Percentiles rank a stretch among this genome's conserved stretches.
phyloP scores from a whole-genome alignment of 805 yeast species.

The Ogataea wickerhamii region DNA sequence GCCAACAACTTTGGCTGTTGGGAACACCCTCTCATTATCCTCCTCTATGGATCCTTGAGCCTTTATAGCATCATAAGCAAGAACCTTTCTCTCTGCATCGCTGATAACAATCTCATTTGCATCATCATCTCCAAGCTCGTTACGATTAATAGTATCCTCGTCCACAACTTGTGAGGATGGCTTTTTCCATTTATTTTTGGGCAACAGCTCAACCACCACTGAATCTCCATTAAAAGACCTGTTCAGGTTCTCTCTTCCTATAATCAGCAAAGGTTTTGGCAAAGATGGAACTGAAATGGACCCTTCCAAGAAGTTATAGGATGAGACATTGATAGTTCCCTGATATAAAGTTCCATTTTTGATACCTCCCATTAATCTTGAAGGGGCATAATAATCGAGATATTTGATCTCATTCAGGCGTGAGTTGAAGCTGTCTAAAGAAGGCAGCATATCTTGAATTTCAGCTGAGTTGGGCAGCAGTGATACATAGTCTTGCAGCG shows the following conservation, averaged over 20 bases:
- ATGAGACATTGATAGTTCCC: constrained; percentile 75
- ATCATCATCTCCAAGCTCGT: constrained; percentile 56
- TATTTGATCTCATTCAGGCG: constrained; percentile 50
- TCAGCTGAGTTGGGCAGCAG: constrained; percentile 68
- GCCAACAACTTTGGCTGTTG: constrained; percentile 93
- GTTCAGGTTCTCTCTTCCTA: constrained; percentile 82
- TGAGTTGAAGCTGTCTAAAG: constrained; percentile 38
- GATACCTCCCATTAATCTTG: constrained; percentile 87
- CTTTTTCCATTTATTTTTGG: constrained; percentile 81
- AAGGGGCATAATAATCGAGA: constrained; percentile 72
- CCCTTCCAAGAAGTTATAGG: constrained; percentile 88
- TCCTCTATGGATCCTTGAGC: constrained; percentile 47
- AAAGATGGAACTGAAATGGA: constrained; percentile 67
- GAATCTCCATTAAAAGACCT: constrained; percentile 90
- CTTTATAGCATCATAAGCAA: constrained; percentile 72
- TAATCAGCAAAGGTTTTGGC: constrained; percentile 73
- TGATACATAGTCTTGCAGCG: constrained; percentile 68
- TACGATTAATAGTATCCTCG: constrained; percentile 59
- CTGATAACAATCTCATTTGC: constrained; percentile 47
- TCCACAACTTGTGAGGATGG: constrained; percentile 80
- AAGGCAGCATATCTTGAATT: constrained; percentile 74
- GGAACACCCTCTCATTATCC: constrained; percentile 48
- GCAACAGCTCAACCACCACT: constrained; percentile 86
- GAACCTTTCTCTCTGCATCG: constrained; percentile 65
- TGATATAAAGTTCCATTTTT: constrained; percentile 84